phyloP scores from a whole-genome alignment of 1,139 yeast genomes.

The Hansenula sp. region DNA sequence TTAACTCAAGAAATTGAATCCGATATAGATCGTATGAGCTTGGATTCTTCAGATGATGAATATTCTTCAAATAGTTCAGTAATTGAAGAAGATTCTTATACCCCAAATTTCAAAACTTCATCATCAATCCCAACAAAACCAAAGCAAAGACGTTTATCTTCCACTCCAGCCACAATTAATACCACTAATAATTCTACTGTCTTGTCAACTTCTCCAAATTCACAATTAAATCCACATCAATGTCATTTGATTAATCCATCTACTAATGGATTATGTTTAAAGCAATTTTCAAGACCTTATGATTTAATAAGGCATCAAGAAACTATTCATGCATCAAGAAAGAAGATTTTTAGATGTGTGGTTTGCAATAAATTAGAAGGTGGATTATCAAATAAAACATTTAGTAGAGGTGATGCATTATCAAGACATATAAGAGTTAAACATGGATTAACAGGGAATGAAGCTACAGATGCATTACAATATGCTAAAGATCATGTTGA shows the following conservation, averaged over 20 bases:
- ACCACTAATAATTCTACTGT: neutral
- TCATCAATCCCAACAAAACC: constrained; percentile 9
- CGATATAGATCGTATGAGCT: constrained; percentile 22
- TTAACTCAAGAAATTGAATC: constrained; percentile 18
- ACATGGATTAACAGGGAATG: constrained; percentile 68
- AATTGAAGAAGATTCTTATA: constrained; percentile 16
- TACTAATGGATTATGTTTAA: constrained; percentile 64
- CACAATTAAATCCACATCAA: constrained; percentile 33
- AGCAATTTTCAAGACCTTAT: constrained; percentile 89
- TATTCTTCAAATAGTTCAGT: constrained; percentile 19
- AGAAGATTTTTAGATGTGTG: constrained; percentile 82
- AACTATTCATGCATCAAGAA: constrained; percentile 87
- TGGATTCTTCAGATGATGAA: constrained; percentile 18
- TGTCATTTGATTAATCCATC: constrained; percentile 61
- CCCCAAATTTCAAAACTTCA: constrained; percentile 6
- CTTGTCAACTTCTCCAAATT: constrained; percentile 23
- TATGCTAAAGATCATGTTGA: constrained; percentile 77
- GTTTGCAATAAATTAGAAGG: constrained; percentile 57
- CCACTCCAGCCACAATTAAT: constrained; percentile 7
- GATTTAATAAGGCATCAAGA: constrained; percentile 95
- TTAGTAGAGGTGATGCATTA: constrained; percentile 91
- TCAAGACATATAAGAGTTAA: constrained; percentile 91
- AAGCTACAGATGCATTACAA: constrained; percentile 66
- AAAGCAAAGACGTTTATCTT: neutral
- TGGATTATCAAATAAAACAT: constrained; percentile 57